Evolutionary conservation across 2,329 filamentous ascomycete genomes (phyloP).

Genomic region (Aspergillus sp.): DNA sequence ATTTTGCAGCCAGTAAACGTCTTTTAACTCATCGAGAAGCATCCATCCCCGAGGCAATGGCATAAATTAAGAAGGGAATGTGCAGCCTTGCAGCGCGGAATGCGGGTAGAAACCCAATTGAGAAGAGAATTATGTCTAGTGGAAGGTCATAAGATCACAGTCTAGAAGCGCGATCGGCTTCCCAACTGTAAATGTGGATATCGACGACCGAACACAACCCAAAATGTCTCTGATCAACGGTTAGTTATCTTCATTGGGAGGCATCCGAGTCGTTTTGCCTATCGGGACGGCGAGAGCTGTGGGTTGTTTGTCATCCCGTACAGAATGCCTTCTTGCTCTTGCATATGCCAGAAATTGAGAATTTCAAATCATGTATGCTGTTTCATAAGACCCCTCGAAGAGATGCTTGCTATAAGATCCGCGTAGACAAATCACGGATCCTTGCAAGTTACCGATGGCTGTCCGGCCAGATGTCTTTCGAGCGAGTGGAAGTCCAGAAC

Average conservation of each 20-base stretch:
- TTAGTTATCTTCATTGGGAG: slow-evolving; percentile 1
- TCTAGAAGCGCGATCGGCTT: slow-evolving; percentile 1
- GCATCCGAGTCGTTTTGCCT: neutral
- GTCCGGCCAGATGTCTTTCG: slow-evolving; percentile 1
- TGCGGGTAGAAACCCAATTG: slow-evolving; percentile 4
- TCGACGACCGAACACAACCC: neutral
- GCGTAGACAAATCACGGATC: slow-evolving; percentile 4
- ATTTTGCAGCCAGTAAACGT: slow-evolving; percentile 1
- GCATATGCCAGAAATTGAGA: neutral
- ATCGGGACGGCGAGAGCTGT: neutral
- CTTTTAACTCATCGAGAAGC: neutral
- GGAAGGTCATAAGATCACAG: slow-evolving; percentile 5
- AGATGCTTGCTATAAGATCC: neutral
- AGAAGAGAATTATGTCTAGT: neutral
- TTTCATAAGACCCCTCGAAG: slow-evolving; percentile 1
- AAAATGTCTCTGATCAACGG: slow-evolving; percentile 4
- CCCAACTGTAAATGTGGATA: slow-evolving; percentile 1
- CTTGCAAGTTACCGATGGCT: slow-evolving; percentile 7
- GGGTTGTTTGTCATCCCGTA: slow-evolving; percentile 5
- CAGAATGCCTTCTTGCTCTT: neutral
- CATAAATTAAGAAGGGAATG: neutral
- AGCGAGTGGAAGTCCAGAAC: slow-evolving; percentile 7
- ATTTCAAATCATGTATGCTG: slow-evolving; percentile 8
- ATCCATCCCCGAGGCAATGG: slow-evolving; percentile 1
- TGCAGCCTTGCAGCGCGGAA: slow-evolving; percentile 7